phyloP scores from a whole-genome alignment of 129 eudicot genomes.

The Solidago caesia region DNA sequence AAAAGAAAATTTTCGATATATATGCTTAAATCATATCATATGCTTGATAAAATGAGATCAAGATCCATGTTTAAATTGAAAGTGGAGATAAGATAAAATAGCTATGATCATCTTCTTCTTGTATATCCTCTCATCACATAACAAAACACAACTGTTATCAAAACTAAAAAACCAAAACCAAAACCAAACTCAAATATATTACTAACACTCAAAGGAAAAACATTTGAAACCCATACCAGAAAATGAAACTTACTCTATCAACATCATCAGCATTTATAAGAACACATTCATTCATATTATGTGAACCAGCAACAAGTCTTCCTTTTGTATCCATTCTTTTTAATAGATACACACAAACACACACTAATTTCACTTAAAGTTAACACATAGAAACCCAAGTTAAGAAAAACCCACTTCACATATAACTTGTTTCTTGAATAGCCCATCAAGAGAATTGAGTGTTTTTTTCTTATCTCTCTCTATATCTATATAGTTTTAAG shows the following conservation, averaged over 20 bases:
- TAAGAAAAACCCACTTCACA: slow-evolving; percentile 26
- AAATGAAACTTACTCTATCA: slow-evolving; percentile 71
- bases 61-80: too few species aligned
- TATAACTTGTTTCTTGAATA: slow-evolving; percentile 2
- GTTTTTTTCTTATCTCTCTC: slow-evolving; percentile 21
- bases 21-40: too few species aligned
- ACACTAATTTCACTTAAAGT: not conserved
- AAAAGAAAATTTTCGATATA: too few species aligned
- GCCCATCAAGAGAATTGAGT: slow-evolving; percentile 25
- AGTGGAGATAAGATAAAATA: too few species aligned
- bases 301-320: slow-evolving; percentile 93
- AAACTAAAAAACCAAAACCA: too few species aligned
- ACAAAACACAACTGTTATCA: too few species aligned
- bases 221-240: slow-evolving; percentile 10
- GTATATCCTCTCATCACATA: too few species aligned
- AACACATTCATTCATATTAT: slow-evolving; percentile 90
- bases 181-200: too few species aligned
- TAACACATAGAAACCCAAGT: slow-evolving; percentile 15
- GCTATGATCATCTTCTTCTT: too few species aligned
- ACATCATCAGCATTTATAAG: slow-evolving; percentile 98
- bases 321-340: slow-evolving; percentile 83
- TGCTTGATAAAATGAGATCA: too few species aligned
- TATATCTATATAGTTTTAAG: not conserved
- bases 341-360: not conserved
- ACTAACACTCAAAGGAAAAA: too few species aligned